Evolutionary conservation across 768 basidiomycete species (phyloP), one percentile per base, ranked within the genome.

Genomic region (Pholiota molesta): DNA sequence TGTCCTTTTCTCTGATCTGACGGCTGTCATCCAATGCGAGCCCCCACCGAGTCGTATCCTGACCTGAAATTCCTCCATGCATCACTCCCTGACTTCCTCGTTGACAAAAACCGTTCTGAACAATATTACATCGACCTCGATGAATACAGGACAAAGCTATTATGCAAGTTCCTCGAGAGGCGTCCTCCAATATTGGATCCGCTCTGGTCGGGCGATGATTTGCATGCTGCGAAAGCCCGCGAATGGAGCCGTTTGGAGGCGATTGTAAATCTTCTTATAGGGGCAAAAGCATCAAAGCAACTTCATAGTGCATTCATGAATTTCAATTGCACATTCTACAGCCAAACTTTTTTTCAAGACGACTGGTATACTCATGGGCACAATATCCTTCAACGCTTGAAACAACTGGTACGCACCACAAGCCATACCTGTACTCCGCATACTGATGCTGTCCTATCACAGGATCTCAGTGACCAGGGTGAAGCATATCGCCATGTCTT

Each of bases 21-120:
- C 45, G 16, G 11, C 42, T 31, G 26, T 45, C 11, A 35, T 45
- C 17, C 6, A 9, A 35, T 29, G 11, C 33, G 23, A 9, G 26
- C n/a, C 17, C 13, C n/a, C n/a, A n/a, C n/a, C n/a, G n/a, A n/a
- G n/a, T n/a, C n/a, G n/a, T 21, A 55, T 11, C 23, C 23, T n/a
- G 19, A 40, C 10, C 37, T 62, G 10, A n/a, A 17, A 10, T 33
- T 62, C 11, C 37, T 56, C 26, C 61, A 62, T 28, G 61, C 45
- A 16, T 62, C 61, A 10, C n/a, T 62, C 17, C 37, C 35, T 11
- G 61, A 62, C 37, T 62, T 62, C 31, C n/a, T 62, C 44, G 45
- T 29, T 13, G 55, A 62, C n/a, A 9, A 44, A 28, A 21, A 21
- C 17, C 42, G 61, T 5, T 57, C 45, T 6, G 44, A 52, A 16